Evolutionary conservation across 768 basidiomycete genomes (phyloP).

Genomic region (Boletus subparvulus): DNA sequence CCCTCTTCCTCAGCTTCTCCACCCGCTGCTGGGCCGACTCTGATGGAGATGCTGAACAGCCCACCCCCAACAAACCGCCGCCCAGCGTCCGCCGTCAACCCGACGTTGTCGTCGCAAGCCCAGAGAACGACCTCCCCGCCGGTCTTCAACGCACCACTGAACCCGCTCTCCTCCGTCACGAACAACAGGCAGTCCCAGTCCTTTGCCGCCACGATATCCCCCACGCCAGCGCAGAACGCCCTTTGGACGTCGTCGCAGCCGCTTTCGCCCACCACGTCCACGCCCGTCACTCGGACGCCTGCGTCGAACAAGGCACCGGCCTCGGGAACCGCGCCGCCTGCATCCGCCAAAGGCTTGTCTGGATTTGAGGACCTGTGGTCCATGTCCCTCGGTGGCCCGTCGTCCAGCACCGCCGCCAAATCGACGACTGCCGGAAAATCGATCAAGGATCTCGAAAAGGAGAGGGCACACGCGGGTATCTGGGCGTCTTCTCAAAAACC

Average conservation of each 20-base stretch:
- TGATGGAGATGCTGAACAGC: constrained; percentile 51
- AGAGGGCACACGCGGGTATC: constrained; percentile 77
- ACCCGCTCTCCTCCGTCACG: constrained; percentile 30
- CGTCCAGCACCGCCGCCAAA: constrained; percentile 33
- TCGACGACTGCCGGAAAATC: constrained; percentile 56
- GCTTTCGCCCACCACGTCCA: constrained; percentile 23
- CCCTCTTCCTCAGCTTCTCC: constrained; percentile 35
- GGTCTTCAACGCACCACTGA: constrained; percentile 19
- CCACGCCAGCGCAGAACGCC: constrained; percentile 18
- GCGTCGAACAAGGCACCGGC: constrained; percentile 15
- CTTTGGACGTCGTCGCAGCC: constrained; percentile 28
- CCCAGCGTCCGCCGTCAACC: constrained; percentile 11
- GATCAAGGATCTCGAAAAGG: constrained; percentile 86
- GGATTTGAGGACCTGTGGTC: constrained; percentile 92
- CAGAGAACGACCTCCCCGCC: constrained; percentile 25
- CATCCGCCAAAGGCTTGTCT: constrained; percentile 40
- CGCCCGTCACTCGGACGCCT: constrained; percentile 13
- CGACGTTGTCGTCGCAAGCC: constrained; percentile 7
- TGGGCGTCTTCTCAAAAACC: constrained; percentile 54
- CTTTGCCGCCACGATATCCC: constrained; percentile 18
- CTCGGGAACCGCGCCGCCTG: constrained; percentile 20
- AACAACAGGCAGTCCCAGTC: constrained; percentile 23
- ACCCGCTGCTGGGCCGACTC: constrained; percentile 36
- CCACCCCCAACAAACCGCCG: constrained; percentile 26
- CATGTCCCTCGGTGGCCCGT: constrained; percentile 61